These are phyloP conservation scores for Tetradesmus lagerheimii DNA, from an alignment of 139 green algal genomes.

Conservation along the genomic window DNA sequence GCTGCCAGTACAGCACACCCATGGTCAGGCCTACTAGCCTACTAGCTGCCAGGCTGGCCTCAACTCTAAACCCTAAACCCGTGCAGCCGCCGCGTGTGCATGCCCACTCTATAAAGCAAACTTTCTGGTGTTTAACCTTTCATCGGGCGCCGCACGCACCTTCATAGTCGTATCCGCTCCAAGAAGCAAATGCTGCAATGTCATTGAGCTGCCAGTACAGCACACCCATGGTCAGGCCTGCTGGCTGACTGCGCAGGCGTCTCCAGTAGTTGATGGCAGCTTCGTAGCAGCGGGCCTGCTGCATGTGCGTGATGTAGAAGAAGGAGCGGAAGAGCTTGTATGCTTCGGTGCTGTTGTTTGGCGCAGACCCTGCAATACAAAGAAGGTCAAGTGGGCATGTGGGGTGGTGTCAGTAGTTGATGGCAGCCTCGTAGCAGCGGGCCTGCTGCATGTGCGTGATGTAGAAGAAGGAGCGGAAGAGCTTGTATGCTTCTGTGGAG, in stretches of 20 bases:
- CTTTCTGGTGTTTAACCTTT: no score
- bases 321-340: constrained; percentile 22
- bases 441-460: constrained; percentile 50
- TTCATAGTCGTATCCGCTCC: constrained; percentile 72
- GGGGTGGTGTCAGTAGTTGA: constrained; percentile 55
- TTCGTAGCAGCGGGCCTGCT: constrained; percentile 45
- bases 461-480: constrained; percentile 42
- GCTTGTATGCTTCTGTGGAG: neutral
- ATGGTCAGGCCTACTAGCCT: constrained; percentile 28
- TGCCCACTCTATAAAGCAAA: no score
- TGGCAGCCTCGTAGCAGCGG: constrained; percentile 34
- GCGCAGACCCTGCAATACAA: constrained; percentile 3
- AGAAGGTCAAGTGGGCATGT: no score
- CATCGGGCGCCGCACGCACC: neutral
- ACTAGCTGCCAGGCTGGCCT: no score
- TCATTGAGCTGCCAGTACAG: constrained; percentile 64
- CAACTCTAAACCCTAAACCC: no score
- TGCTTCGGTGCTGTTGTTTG: neutral
- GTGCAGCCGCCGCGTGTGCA: no score
- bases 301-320: constrained; percentile 50
- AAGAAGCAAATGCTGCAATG: constrained; percentile 68
- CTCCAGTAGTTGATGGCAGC: constrained; percentile 49
- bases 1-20: constrained; percentile 54
- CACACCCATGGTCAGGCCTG: constrained; percentile 42
- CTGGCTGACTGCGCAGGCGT: constrained; percentile 29